Percentiles rank a stretch among this genome's conserved stretches.
phyloP scores from a whole-genome alignment of 306 rosid genomes.

The Hippophae tibetana region DNA sequence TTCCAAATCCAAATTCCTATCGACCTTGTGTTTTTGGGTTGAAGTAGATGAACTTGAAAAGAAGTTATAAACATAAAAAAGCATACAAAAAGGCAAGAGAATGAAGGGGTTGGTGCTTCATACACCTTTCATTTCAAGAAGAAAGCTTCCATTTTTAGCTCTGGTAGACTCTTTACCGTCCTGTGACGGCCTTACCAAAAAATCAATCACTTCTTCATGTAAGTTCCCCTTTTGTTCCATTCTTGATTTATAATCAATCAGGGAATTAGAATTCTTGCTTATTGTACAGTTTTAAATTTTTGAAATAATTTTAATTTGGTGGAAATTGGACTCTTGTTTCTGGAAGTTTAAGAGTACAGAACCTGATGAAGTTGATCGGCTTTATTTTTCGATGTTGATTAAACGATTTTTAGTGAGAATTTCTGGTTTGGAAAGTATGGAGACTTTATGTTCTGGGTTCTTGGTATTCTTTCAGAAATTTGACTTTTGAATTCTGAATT shows the following conservation, averaged over 20 bases:
- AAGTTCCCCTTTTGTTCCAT: constrained; percentile 21
- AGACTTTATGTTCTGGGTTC: too few species aligned
- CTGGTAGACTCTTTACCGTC: constrained; percentile 45
- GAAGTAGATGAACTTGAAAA: constrained; percentile 39
- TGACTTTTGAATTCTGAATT: background rate
- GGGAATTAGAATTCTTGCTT: background rate
- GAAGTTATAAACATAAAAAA: background rate
- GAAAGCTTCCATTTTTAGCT: constrained; percentile 52
- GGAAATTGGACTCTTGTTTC: too few species aligned
- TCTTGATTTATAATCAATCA: background rate
- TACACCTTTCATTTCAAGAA: constrained; percentile 49
- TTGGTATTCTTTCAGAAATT: too few species aligned
- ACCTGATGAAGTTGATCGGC: background rate
- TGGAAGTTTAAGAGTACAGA: too few species aligned
- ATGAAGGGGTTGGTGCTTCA: constrained; percentile 65
- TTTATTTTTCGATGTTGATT: background rate
- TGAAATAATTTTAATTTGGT: background rate
- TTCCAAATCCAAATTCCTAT: too few species aligned
- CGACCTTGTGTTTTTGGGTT: constrained; percentile 8
- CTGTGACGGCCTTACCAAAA: constrained; percentile 24
- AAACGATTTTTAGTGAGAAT: background rate
- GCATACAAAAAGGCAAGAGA: background rate
- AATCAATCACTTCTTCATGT: constrained; percentile 32
- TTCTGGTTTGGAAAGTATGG: background rate
- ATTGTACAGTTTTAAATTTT: background rate